phyloP scores from a whole-genome alignment of 202 grass and related monocot genomes.

The Dendrocalamus latiflorus region DNA sequence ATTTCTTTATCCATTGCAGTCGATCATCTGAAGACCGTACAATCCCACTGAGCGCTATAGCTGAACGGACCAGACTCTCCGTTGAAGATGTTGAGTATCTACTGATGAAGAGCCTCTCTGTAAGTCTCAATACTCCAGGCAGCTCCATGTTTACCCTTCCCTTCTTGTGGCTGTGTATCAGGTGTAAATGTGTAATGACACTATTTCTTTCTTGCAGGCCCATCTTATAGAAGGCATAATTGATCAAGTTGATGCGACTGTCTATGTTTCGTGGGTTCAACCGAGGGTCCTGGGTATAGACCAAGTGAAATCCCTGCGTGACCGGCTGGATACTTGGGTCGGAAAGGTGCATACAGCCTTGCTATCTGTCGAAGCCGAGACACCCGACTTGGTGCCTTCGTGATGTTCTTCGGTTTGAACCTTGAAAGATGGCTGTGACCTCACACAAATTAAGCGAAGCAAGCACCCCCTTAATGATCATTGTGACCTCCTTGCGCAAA shows the following conservation, averaged over 20 bases:
- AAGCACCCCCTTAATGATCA: background rate
- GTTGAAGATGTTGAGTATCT: constrained; percentile 68
- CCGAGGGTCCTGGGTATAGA: constrained; percentile 69
- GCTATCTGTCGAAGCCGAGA: constrained; percentile 73
- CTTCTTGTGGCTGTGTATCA: background rate
- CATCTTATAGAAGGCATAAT: constrained; percentile 91
- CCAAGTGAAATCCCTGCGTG: constrained; percentile 66
- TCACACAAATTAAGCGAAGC: background rate
- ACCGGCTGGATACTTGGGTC: constrained; percentile 65
- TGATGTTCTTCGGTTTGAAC: constrained; percentile 28
- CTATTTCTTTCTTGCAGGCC: constrained; percentile 33
- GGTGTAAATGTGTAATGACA: background rate
- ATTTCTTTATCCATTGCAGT: constrained; percentile 11
- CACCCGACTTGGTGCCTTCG: constrained; percentile 60
- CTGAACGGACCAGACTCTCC: constrained; percentile 51
- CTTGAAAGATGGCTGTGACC: background rate
- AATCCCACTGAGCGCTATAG: constrained; percentile 43
- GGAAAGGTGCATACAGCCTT: constrained; percentile 60
- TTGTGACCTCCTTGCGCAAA: background rate
- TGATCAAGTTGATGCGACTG: constrained; percentile 66
- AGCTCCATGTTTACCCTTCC: background rate
- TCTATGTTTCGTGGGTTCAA: constrained; percentile 72
- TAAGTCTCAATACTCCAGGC: constrained; percentile 21
- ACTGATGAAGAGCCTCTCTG: constrained; percentile 67
- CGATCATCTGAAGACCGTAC: constrained; percentile 52